Base-by-base conservation (phyloP, 768 basidiomycete genomes). In the Agaricus subrufescens region DNA sequence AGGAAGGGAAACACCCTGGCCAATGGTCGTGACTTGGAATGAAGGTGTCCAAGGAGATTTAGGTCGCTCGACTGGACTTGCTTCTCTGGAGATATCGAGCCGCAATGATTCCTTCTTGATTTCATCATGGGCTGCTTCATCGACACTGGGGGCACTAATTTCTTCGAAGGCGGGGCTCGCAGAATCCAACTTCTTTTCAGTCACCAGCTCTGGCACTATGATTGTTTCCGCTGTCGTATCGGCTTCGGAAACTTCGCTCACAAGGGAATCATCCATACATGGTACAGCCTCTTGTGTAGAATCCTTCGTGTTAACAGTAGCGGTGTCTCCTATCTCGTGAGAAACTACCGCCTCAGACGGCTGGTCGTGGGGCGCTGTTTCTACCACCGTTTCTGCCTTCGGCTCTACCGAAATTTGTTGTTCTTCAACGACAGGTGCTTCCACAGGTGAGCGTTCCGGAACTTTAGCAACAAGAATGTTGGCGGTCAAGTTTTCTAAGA, bases 31-130 rank as follows among this genome's bases (percentile, higher is more conserved):
- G 25, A 82, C 80, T 56, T 75, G 76, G 71, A 80, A 83, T 2
- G 81, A 80, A 6, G 79, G 75, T 12, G 73, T 75, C 77, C 76
- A 81, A 29, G 79, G 78, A 14, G 78, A 79, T 59, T 77, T 78
- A 23, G 78, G 77, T 38, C 74, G 68, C 48, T 78, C 78, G 12
- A 71, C 11, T 14, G 25, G 44, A 8, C 46, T 12, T 40, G 46
- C 26, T 6, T 53, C 44, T 4, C 47, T 53, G 4, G 46, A 38
- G 27, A 56, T 45, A 29, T 50, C 43, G 38, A 56, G 49, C 14
- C 31, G 14, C 31, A 19, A 43, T 2, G 7, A 8, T 27, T 38
- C 38, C 42, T 37, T 30, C 4, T 42, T 19, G 4, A 12, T 15
- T 3, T 45, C 55, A n/a, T 26, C 55, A 1, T 19, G 12, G n/a